phyloP scores from a whole-genome alignment of 1,139 yeast genomes.

The Yamadazyma sp. region DNA sequence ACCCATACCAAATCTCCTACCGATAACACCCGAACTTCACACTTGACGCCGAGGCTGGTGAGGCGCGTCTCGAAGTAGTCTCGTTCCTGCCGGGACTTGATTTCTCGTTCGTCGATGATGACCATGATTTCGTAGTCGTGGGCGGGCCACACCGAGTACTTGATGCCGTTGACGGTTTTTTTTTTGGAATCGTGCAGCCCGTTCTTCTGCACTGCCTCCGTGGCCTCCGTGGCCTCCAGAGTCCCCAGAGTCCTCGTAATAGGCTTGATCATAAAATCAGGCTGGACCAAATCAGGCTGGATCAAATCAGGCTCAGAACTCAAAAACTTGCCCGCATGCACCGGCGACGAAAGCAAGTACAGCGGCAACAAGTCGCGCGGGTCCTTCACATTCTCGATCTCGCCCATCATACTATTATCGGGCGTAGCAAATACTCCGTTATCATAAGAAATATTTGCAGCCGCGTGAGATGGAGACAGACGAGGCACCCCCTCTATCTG shows the following conservation, averaged over 20 bases:
- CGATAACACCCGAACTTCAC: conserved; percentile 60
- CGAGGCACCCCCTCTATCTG: conserved; percentile 38
- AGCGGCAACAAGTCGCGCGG: conserved; percentile 13
- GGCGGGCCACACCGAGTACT: conserved; percentile 39
- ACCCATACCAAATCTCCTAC: conserved; percentile 93
- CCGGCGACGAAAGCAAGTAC: conserved; percentile 11
- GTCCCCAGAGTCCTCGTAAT: no score
- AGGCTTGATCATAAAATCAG: no score
- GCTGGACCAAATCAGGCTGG: no score
- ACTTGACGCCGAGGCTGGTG: conserved; percentile 45
- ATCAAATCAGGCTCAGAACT: conserved; percentile 5
- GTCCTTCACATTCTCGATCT: conserved; percentile 10
- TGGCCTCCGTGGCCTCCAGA: no score
- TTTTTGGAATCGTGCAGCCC: conserved; percentile 27
- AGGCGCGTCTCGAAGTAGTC: conserved; percentile 63
- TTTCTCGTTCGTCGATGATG: conserved; percentile 80
- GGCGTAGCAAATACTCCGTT: conserved; percentile 33
- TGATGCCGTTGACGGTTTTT: conserved; percentile 22
- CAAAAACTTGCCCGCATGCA: no score
- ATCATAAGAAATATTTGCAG: conserved; percentile 31
- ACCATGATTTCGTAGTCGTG: conserved; percentile 58
- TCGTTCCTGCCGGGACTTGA: conserved; percentile 59
- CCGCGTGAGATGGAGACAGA: conserved; percentile 24
- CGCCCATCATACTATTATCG: conserved; percentile 12
- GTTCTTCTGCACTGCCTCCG: no score